Conservation (phyloP, 2,329 filamentous ascomycete genomes). For the Zymoseptoria ardabiliae region DNA sequence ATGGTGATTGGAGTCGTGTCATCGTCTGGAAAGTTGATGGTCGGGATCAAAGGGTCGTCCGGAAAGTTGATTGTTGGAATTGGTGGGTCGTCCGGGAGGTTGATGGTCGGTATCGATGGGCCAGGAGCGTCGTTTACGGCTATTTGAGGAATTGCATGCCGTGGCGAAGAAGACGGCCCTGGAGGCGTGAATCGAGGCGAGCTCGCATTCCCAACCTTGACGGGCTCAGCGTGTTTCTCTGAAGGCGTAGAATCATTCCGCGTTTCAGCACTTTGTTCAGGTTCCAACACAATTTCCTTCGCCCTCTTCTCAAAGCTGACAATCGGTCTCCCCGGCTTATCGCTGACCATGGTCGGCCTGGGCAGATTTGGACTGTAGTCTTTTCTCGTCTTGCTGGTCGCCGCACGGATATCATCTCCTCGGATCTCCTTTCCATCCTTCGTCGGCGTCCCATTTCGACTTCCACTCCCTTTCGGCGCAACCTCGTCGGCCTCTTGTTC, state of each 20-base stretch:
- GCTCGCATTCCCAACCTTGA: neutral
- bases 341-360: constrained; percentile 83
- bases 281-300: constrained; percentile 64
- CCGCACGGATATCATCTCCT: constrained; percentile 78
- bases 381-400: constrained; percentile 80
- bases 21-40: neutral
- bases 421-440: constrained; percentile 79
- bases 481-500: constrained; percentile 36
- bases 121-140: constrained; percentile 1
- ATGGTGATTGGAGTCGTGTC: constrained; percentile 14
- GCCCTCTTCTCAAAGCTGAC: constrained; percentile 87
- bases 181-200: neutral
- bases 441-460: constrained; percentile 28
- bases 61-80: constrained; percentile 27
- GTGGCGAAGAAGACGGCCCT: neutral
- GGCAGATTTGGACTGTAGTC: constrained; percentile 83
- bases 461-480: constrained; percentile 44
- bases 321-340: constrained; percentile 83
- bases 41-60: constrained; percentile 25
- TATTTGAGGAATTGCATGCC: constrained; percentile 3
- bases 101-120: constrained; percentile 44
- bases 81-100: constrained; percentile 38
- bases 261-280: constrained; percentile 29
- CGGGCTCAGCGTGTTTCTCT: neutral
- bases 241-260: neutral